A percentile compares a stretch with the other conserved stretches of the same genome.
These are phyloP conservation scores for Chloris gayana DNA, from an alignment of 176 grass and related monocot genomes.

Conservation along the genomic window DNA sequence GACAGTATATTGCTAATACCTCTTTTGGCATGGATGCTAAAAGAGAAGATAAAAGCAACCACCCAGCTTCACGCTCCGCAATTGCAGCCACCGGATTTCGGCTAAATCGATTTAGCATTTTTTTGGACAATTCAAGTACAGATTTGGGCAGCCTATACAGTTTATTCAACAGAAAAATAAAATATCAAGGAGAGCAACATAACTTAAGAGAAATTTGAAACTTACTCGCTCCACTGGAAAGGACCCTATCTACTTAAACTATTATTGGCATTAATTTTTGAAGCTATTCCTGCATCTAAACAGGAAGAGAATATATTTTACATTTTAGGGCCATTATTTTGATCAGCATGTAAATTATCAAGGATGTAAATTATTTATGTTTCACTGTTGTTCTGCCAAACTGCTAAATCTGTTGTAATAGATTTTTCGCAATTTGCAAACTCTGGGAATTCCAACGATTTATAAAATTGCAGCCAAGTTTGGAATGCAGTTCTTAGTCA, in stretches of 20 bases:
- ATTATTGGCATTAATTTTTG: not conserved
- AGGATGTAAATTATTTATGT: not conserved
- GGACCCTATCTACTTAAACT: not conserved
- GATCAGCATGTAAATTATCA: not conserved
- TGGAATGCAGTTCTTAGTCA: not conserved
- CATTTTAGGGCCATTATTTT: not conserved
- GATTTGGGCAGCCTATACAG: slow-evolving; percentile 78
- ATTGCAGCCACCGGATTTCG: slow-evolving; percentile 81
- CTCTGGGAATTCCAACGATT: not conserved
- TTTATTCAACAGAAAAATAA: slow-evolving; percentile 25
- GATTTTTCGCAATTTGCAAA: not conserved
- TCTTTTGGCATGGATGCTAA: slow-evolving; percentile 98
- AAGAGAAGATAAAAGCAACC: slow-evolving; percentile 95
- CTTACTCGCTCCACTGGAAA: slow-evolving; percentile 3
- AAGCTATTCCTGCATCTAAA: not conserved
- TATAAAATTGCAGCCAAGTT: not conserved
- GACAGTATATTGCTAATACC: slow-evolving; percentile 53
- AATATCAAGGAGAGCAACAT: not conserved
- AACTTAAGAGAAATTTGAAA: not conserved
- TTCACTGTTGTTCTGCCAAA: not conserved
- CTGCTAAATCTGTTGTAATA: not conserved
- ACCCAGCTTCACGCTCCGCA: slow-evolving; percentile 82
- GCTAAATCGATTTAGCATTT: slow-evolving; percentile 81
- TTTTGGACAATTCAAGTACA: slow-evolving; percentile 90
- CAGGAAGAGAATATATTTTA: not conserved